Base-by-base conservation (phyloP, 106 monocot species). In the Dendrobium officinale region DNA sequence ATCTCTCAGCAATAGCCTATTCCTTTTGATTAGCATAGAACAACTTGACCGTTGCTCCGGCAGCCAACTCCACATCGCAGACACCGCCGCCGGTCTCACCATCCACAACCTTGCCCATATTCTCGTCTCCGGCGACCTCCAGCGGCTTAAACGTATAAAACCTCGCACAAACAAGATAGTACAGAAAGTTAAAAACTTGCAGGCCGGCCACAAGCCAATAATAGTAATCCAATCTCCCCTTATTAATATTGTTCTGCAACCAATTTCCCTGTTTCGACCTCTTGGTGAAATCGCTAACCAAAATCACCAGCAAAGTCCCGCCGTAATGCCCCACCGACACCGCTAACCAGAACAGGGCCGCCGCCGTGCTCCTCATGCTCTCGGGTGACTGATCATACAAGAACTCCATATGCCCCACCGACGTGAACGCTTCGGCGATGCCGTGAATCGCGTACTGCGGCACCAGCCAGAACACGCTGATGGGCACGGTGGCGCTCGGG, bases 371-470 rank as follows among this genome's bases (percentile, higher is more conserved):
- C 67, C 84, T 73, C 87, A 85, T 88, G 84, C 87, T 85, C 79
- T 88, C 87, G 51, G 87, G 84, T 42, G 84, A 58, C 67, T 87
- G 84, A 49, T 87, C 87, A 47, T 84, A 84, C 9, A 88, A 42
- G 24, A 88, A 88, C 77, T 88, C 85, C 79, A 88, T 77, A 64
- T 83, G 85, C 17, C 78, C 88, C 41, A 85, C 88, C 1, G 82
- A 83, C 18, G 33, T 10, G 66, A 88, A 88, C 15, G 77, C 85
- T 0, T 88, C 85, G 5, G 85, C 82, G 6, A 85, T 31, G 5
- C 88, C 88, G n/a, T 72, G 64, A 1, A 88, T 45, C 5, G 82
- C 82, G 42, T 83, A 88, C 79, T 88, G 88, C 17, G 88, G 88
- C 5, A 88, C 77, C 31, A 88, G 9, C 88, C 88, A 88, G 64